Percentiles rank a stretch among this genome's conserved stretches.
Conservation (phyloP, 2,329 filamentous ascomycete species). For the Hypoxylon sp. region DNA sequence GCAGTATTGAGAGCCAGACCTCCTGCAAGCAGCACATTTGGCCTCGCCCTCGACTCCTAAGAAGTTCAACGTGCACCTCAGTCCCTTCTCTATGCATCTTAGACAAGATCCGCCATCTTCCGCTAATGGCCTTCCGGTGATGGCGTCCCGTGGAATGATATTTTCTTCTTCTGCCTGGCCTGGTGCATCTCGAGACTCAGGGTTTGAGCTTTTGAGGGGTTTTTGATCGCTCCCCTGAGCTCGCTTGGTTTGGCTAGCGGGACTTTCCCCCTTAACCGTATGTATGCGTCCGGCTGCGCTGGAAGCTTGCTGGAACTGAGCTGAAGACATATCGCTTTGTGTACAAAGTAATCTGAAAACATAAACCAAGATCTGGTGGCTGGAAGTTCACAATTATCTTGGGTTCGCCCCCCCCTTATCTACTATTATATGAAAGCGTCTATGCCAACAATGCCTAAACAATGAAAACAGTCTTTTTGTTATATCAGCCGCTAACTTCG, state of each 20-base stretch:
- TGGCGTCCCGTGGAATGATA: constrained; percentile 15
- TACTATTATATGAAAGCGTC: constrained; percentile 1
- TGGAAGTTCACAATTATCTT: background rate
- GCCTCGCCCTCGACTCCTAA: constrained; percentile 29
- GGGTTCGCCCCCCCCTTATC: background rate
- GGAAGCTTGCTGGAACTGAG: background rate
- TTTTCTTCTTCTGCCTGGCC: background rate
- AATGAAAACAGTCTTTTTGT: constrained; percentile 19
- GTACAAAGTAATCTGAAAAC: background rate
- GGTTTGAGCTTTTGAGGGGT: background rate
- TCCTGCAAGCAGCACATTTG: constrained; percentile 44
- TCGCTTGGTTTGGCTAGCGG: background rate
- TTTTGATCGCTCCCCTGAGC: background rate
- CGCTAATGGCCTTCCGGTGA: constrained; percentile 41
- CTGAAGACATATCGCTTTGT: constrained; percentile 12
- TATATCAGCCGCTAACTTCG: background rate
- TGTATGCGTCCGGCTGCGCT: background rate
- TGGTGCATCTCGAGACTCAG: background rate
- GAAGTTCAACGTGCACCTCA: constrained; percentile 46
- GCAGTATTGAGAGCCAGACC: constrained; percentile 38
- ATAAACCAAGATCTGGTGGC: background rate
- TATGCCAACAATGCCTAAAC: constrained; percentile 7
- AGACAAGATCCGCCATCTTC: constrained; percentile 41
- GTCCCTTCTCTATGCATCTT: constrained; percentile 42
- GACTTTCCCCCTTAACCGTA: background rate